Conservation (phyloP, 495 filamentous ascomycete genomes). For the Delitschia confertaspora region DNA sequence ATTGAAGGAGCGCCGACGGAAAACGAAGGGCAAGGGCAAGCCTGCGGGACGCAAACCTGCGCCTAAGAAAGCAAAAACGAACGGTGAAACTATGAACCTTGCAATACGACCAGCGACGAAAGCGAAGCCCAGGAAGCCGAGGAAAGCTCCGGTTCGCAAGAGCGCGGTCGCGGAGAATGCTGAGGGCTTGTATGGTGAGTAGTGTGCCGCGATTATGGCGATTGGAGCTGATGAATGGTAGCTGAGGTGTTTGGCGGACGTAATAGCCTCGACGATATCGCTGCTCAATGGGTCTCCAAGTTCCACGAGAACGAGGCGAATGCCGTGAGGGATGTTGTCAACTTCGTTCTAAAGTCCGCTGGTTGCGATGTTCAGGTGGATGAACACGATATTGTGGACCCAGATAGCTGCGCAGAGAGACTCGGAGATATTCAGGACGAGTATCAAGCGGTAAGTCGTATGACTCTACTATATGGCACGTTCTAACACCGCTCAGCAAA, state of each 20-base stretch:
- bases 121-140: conserved; percentile 33
- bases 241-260: conserved; percentile 74
- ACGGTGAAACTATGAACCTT: conserved; percentile 28
- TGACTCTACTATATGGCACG: not conserved
- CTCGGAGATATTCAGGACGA: conserved; percentile 72
- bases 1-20: conserved; percentile 47
- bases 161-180: conserved; percentile 39
- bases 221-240: conserved; percentile 31
- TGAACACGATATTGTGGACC: conserved; percentile 71
- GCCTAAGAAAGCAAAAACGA: conserved; percentile 54
- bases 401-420: conserved; percentile 63
- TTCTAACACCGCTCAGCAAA: conserved; percentile 44
- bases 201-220: not conserved
- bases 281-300: conserved; percentile 64
- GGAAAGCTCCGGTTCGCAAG: conserved; percentile 28
- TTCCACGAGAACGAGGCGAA: conserved; percentile 59
- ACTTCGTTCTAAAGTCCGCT: conserved; percentile 74
- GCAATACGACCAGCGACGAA: conserved; percentile 40
- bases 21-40: conserved; percentile 39
- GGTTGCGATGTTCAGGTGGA: conserved; percentile 69
- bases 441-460: conserved; percentile 54
- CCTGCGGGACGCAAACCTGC: conserved; percentile 46
- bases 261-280: conserved; percentile 61
- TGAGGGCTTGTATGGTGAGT: conserved; percentile 69
- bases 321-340: conserved; percentile 75